Evolutionary conservation across 805 yeast genomes (phyloP), one percentile per base, ranked within the genome.

Genomic region (Candida andamanensis): DNA sequence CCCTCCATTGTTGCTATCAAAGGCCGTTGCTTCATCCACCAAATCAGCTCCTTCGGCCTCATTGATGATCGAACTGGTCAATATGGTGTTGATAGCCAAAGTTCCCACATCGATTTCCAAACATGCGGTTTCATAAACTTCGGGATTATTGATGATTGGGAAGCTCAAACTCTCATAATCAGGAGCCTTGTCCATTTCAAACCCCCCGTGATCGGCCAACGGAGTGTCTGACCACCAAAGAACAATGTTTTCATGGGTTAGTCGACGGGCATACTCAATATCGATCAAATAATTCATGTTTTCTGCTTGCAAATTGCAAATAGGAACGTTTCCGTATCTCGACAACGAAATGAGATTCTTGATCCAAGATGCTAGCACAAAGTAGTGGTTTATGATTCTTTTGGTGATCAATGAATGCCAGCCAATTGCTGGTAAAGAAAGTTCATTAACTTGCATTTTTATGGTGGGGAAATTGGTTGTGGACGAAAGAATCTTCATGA

Each of bases 181-280:
- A 15, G 65, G 60, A 15, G 64, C 42, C 7, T 60, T 63, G 46
- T 83, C 92, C 45, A 70, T 74, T 52, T 86, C 89, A 26, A 62
- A 50, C 1, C 95, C 95, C 18, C 95, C 97, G 47, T 75, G 80
- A 49, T 86, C 96, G 0, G 96, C 90, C 27, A 72, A 56, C 1
- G 90, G 83, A 13, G 69, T 67, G 3, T 79, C 74, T 0, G 95
- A 84, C 97, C 98, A 92, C 97, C 98, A 92, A 18, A 94, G 60
- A 5, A 90, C 80, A 24, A 84, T 73, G 38, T 78, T 75, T 29
- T 75, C 73, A 28, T 76, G 69, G 13, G 64, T 64, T 35, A 92
- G 67, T 31, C 78, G 68, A 47, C 98, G 68, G 0, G 97, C 95
- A 54, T 85, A 92, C 34, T 78, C 78, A 25, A 90, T 71, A 55